These are phyloP conservation scores for Lathyrus sativus DNA, from an alignment of 306 rosid species.

Conservation along the genomic window DNA sequence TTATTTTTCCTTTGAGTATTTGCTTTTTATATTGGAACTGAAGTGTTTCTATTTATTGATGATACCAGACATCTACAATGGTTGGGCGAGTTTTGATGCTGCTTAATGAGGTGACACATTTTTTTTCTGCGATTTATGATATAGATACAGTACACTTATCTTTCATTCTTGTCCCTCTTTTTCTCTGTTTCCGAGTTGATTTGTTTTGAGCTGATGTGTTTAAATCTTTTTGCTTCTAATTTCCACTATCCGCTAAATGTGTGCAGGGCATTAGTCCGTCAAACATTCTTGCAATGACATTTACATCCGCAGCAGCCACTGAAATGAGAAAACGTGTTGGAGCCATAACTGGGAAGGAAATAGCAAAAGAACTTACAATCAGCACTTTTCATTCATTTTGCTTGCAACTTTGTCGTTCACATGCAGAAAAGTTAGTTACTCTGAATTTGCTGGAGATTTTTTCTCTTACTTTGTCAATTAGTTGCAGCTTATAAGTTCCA, in stretches of 20 bases:
- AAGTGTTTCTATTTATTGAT: constrained; percentile 38
- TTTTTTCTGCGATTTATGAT: constrained; percentile 19
- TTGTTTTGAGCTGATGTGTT: constrained; percentile 6
- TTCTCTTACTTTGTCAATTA: constrained; percentile 5
- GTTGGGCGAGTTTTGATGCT: constrained; percentile 91
- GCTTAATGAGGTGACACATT: constrained; percentile 70
- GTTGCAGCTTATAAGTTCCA: constrained; percentile 16
- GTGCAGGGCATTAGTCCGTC: constrained; percentile 70
- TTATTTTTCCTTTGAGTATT: constrained; percentile 17
- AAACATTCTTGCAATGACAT: constrained; percentile 92
- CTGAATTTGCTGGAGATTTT: constrained; percentile 30
- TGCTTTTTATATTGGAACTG: constrained; percentile 35
- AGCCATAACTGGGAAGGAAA: constrained; percentile 74
- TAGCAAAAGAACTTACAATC: constrained; percentile 79
- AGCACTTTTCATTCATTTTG: constrained; percentile 98
- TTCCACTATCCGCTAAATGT: constrained; percentile 33
- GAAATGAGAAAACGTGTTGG: constrained; percentile 97
- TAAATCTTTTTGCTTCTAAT: constrained; percentile 29
- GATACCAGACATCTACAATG: constrained; percentile 89
- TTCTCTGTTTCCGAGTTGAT: constrained; percentile 9
- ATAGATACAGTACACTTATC: constrained; percentile 14
- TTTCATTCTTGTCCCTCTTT: constrained; percentile 28
- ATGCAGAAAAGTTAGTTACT: constrained; percentile 75
- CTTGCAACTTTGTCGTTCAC: constrained; percentile 87
- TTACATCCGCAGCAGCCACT: constrained; percentile 92